Evolutionary conservation across 1,139 yeast species (phyloP), one percentile per base, ranked within the genome.

Genomic region (Kodamaea anthophila): DNA sequence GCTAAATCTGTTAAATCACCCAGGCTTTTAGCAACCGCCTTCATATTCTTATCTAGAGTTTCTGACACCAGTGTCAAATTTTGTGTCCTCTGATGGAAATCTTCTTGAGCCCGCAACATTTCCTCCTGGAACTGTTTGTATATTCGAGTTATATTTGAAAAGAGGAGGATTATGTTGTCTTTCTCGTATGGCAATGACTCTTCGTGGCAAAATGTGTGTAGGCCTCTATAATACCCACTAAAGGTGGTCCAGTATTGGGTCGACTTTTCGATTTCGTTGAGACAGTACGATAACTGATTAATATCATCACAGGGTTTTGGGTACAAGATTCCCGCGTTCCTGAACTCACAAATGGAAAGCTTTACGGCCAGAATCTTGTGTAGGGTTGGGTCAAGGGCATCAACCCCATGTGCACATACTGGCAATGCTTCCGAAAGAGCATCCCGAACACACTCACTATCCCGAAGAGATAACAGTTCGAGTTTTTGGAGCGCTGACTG

Each of bases 231-330:
- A 39, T 74, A 67, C 0, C 81, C 81, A 39, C 74, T 73, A 40
- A 67, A 75, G 0, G 75, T 69, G 0, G 80, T 74, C 82, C 82
- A 75, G 55, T 68, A 68, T 42, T 73, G 77, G 1, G 76, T 63
- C 2, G 63, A 53, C 15, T 41, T 44, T 37, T 72, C 72, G 28
- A 74, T 40, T 1, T 56, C 48, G 2, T 39, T 28, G 22, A 74
- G 53, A 40, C 82, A 75, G 1, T 24, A 18, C 13, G 52, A 51
- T n/a, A 41, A 13, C 4, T 41, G 36, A 2, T 21, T 11, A 25
- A 49, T 22, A 8, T 39, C 26, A 9, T 38, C 32, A 38, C 75
- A 70, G 7, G 40, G 44, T 0, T 21, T 24, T 0, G 76, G 75
- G 24, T 55, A 60, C 0, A 37, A 35, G 1, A 70, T 40, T 1